Conservation (phyloP, 768 basidiomycete species). For the Lactarius quietus region DNA sequence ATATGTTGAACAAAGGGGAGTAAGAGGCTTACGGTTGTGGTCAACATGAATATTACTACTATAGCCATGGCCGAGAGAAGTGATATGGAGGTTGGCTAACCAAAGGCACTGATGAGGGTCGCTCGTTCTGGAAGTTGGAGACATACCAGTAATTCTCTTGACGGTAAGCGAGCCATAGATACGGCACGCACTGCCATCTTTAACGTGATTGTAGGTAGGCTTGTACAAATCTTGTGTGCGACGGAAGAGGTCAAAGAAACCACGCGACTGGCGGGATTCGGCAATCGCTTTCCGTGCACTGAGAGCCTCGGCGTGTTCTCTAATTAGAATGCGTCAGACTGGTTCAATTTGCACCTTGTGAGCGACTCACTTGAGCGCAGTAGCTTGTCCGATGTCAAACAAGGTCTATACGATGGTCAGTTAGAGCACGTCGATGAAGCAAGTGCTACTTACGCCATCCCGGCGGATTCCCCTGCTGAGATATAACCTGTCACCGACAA, state of each 20-base stretch:
- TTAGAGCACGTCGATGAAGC: slow-evolving; percentile 1
- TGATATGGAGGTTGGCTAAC: slow-evolving; percentile 87
- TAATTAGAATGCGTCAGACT: slow-evolving; percentile 28
- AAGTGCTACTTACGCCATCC: slow-evolving; percentile 63
- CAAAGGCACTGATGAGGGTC: background rate
- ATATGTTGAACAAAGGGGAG: background rate
- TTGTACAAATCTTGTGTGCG: slow-evolving; percentile 47
- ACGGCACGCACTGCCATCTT: slow-evolving; percentile 75
- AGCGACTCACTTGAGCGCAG: slow-evolving; percentile 47
- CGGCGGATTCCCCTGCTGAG: slow-evolving; percentile 75
- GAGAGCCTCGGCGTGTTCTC: slow-evolving; percentile 60
- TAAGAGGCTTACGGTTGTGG: slow-evolving; percentile 61
- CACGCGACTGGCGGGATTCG: slow-evolving; percentile 72
- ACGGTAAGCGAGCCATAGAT: slow-evolving; percentile 79
- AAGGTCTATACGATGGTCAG: slow-evolving; percentile 45
- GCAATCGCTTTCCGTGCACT: slow-evolving; percentile 67
- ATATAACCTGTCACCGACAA: slow-evolving; percentile 87
- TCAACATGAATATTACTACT: slow-evolving; percentile 82
- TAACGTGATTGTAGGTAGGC: slow-evolving; percentile 68
- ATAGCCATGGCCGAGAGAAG: slow-evolving; percentile 94
- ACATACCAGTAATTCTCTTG: slow-evolving; percentile 83
- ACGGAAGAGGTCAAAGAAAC: slow-evolving; percentile 59
- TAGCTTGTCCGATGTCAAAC: slow-evolving; percentile 83
- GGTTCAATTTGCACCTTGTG: slow-evolving; percentile 23
- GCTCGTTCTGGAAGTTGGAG: background rate